phyloP scores from a whole-genome alignment of 208 protist species.

The Trypanosoma caninum region DNA sequence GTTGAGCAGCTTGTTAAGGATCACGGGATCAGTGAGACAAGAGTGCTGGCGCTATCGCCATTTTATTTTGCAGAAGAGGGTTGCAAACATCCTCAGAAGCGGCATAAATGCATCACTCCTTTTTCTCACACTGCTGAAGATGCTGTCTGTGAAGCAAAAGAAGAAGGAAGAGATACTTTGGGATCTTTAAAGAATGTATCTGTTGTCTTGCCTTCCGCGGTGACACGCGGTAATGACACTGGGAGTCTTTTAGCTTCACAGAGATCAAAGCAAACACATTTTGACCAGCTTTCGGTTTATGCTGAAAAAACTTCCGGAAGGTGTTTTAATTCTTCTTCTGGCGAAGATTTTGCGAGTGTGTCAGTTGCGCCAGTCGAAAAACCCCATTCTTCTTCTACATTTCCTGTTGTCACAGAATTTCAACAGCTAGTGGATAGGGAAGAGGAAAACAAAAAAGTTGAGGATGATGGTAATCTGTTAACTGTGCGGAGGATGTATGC shows the following conservation, averaged over 20 bases:
- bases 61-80: conserved; percentile 10
- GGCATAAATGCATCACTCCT: background rate
- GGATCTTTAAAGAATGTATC: conserved; percentile 49
- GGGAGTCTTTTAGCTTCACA: conserved; percentile 41
- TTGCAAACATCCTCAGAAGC: background rate
- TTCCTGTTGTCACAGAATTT: too few relatives aligned
- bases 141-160: background rate
- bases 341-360: background rate
- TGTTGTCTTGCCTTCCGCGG: conserved; percentile 47
- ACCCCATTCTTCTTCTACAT: too few relatives aligned
- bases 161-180: conserved; percentile 9
- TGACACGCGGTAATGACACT: conserved; percentile 36
- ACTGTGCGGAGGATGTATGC: background rate
- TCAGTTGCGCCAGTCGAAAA: background rate
- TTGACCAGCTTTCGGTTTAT: background rate
- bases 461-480: too few relatives aligned
- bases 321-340: background rate
- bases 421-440: too few relatives aligned
- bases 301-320: background rate
- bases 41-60: conserved; percentile 4
- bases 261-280: conserved; percentile 43
- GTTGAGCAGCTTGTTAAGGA: background rate
- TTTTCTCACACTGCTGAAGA: background rate
- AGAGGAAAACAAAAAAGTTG: too few relatives aligned
- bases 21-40: conserved; percentile 4